Evolutionary conservation across 192 early-diverging fungal species (phyloP).

Genomic region (Pilaira anomala): DNA sequence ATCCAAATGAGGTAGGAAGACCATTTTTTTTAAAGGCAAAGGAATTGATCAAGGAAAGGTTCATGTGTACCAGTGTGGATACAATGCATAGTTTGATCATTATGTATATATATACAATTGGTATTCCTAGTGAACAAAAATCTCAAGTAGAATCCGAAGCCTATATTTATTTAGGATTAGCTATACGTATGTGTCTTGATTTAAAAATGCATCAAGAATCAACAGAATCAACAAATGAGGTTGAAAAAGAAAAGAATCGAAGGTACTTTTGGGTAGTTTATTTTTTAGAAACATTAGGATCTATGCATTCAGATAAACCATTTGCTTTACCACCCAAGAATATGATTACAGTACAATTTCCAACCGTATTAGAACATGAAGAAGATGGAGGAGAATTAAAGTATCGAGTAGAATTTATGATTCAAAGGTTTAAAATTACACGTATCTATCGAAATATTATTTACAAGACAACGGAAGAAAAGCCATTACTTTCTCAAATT

Average conservation of each 20-base stretch:
- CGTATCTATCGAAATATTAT: slow-evolving; percentile 34
- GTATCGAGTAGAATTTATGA: slow-evolving; percentile 36
- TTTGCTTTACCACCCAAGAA: slow-evolving; percentile 25
- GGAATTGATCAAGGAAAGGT: slow-evolving; percentile 13
- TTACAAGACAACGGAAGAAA: slow-evolving; percentile 20
- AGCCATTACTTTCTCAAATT: slow-evolving; percentile 22
- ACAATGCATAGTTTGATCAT: slow-evolving; percentile 33
- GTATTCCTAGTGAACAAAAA: slow-evolving; percentile 24
- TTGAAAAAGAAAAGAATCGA: slow-evolving; percentile 20
- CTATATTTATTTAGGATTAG: slow-evolving; percentile 30
- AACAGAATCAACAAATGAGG: background rate
- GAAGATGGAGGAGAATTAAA: slow-evolving; percentile 11
- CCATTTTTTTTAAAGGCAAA: slow-evolving; percentile 31
- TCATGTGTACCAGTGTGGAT: slow-evolving; percentile 22
- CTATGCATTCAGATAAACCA: slow-evolving; percentile 36
- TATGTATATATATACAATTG: slow-evolving; percentile 38
- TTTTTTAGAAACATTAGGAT: slow-evolving; percentile 28
- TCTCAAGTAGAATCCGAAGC: slow-evolving; percentile 26
- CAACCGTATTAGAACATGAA: slow-evolving; percentile 22
- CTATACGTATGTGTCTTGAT: slow-evolving; percentile 37
- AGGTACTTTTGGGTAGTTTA: slow-evolving; percentile 22
- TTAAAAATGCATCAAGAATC: slow-evolving; percentile 28
- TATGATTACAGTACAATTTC: slow-evolving; percentile 8
- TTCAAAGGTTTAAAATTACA: slow-evolving; percentile 30
- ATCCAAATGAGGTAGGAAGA: slow-evolving; percentile 37